Evolutionary conservation across 2,329 filamentous ascomycete genomes (phyloP).

Genomic region (Diaporthe sp.): DNA sequence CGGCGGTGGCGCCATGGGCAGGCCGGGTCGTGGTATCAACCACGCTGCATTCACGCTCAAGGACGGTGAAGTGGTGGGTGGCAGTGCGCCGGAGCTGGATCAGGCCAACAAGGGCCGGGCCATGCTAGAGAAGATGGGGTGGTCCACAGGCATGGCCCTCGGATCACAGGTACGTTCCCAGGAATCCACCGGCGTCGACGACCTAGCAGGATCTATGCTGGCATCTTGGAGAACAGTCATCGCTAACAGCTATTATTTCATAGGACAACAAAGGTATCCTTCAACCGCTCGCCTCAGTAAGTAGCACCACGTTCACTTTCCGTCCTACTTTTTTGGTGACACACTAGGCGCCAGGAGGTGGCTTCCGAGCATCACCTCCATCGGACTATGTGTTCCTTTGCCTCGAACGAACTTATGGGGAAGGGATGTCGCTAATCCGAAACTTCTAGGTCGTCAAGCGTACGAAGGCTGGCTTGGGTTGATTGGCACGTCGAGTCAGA

Average conservation of each 20-base stretch:
- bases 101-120: conserved; percentile 83
- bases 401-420: no score
- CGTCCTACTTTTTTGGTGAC: no score
- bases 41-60: conserved; percentile 68
- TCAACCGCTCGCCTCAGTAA: conserved; percentile 71
- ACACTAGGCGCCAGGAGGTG: no score
- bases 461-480: conserved; percentile 85
- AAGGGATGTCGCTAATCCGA: neutral
- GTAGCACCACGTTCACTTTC: neutral
- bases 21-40: conserved; percentile 42
- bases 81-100: conserved; percentile 84
- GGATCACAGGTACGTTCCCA: conserved; percentile 54
- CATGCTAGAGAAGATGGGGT: conserved; percentile 98
- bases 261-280: conserved; percentile 88
- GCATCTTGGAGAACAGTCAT: neutral
- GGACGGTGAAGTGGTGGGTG: conserved; percentile 91
- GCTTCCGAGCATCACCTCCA: neutral
- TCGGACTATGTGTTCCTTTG: neutral
- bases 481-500: conserved; percentile 32
- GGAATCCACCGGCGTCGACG: neutral
- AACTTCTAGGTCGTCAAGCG: conserved; percentile 84
- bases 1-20: conserved; percentile 42
- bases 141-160: conserved; percentile 86
- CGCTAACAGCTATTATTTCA: conserved; percentile 48
- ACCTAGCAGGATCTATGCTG: neutral